These are phyloP conservation scores for Triangularia verruculosa DNA, from an alignment of 2,329 filamentous ascomycete species.

Conservation along the genomic window DNA sequence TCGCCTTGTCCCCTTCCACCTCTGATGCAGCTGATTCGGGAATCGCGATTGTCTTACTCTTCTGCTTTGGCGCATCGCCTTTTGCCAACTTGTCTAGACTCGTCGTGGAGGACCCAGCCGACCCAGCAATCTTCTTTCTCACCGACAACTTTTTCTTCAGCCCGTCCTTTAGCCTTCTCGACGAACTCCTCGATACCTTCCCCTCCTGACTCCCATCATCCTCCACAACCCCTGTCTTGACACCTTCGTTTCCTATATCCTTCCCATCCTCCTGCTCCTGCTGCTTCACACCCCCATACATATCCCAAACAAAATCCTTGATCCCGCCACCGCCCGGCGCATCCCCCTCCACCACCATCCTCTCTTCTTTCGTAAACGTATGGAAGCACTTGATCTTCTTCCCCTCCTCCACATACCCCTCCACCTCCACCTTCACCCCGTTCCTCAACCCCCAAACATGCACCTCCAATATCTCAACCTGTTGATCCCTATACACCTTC, in stretches of 20 bases:
- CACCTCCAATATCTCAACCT: slow-evolving; percentile 81
- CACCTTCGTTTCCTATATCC: slow-evolving; percentile 33
- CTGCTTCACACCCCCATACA: slow-evolving; percentile 42
- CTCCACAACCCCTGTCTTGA: slow-evolving; percentile 9
- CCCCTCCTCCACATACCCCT: slow-evolving; percentile 85
- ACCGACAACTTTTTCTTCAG: slow-evolving; percentile 27
- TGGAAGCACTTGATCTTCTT: slow-evolving; percentile 82
- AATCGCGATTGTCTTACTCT: slow-evolving; percentile 33
- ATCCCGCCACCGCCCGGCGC: slow-evolving; percentile 49
- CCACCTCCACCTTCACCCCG: slow-evolving; percentile 82
- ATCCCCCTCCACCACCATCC: slow-evolving; percentile 62
- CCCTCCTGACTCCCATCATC: slow-evolving; percentile 25
- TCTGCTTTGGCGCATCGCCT: slow-evolving; percentile 1
- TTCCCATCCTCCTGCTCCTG: slow-evolving; percentile 24
- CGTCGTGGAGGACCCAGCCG: slow-evolving; percentile 16
- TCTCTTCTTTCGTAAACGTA: slow-evolving; percentile 71
- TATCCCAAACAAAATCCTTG: slow-evolving; percentile 52
- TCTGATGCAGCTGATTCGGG: slow-evolving; percentile 14
- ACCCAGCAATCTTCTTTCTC: background rate
- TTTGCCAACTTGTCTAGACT: slow-evolving; percentile 14
- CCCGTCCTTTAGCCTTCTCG: slow-evolving; percentile 21
- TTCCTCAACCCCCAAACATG: slow-evolving; percentile 86
- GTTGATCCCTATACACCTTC: slow-evolving; percentile 70
- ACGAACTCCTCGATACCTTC: slow-evolving; percentile 26
- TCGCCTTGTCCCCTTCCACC: slow-evolving; percentile 1